phyloP scores from a whole-genome alignment of 306 rosid genomes.

The Begonia peltatifolia region DNA sequence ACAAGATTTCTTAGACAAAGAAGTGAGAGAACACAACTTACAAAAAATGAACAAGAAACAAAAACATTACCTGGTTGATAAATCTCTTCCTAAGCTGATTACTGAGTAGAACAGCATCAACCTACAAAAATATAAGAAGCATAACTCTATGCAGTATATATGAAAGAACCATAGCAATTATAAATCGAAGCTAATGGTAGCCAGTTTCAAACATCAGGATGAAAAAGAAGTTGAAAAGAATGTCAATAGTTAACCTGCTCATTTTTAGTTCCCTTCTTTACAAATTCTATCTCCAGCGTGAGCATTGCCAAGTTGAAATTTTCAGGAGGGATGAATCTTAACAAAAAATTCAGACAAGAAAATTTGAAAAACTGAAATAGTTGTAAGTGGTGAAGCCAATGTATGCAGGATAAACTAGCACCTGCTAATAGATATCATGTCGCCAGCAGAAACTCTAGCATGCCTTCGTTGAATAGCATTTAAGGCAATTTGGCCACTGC shows the following conservation, averaged over 20 bases:
- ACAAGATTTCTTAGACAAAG: too few relatives aligned
- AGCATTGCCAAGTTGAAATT: conserved; percentile 62
- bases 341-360: conserved; percentile 4
- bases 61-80: conserved; percentile 42
- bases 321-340: conserved; percentile 73
- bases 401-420: conserved; percentile 6
- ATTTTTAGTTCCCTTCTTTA: conserved; percentile 53
- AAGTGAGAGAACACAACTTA: too few relatives aligned
- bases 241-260: conserved; percentile 45
- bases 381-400: not conserved
- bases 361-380: conserved; percentile 8
- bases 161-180: too few relatives aligned
- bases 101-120: conserved; percentile 71
- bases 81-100: conserved; percentile 59
- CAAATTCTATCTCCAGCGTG: conserved; percentile 70
- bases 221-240: too few relatives aligned
- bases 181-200: too few relatives aligned
- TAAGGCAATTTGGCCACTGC: conserved; percentile 51
- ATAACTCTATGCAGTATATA: too few relatives aligned
- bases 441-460: conserved; percentile 66
- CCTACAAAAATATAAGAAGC: conserved; percentile 24
- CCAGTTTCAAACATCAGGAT: too few relatives aligned
- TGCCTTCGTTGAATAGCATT: conserved; percentile 80
- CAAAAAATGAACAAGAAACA: not conserved
- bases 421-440: conserved; percentile 39